Conservation (phyloP, 805 yeast species). For the Cyberlindnera mrakii region DNA sequence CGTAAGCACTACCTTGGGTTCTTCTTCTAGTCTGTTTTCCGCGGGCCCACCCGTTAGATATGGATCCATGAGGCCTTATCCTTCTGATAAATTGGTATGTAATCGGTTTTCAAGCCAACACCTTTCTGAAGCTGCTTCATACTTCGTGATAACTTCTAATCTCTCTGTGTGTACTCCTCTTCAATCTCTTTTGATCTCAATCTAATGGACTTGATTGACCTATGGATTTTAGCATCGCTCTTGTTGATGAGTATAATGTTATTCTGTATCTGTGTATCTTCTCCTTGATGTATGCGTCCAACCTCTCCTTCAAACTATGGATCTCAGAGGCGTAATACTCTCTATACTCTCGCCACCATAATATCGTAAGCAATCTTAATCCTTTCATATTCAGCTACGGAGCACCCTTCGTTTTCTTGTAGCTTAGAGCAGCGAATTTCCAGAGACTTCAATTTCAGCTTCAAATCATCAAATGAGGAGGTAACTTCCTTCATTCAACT, state of each 20-base stretch:
- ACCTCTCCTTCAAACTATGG: slow-evolving; percentile 28
- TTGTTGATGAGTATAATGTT: slow-evolving; percentile 32
- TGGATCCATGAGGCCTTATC: slow-evolving; percentile 6
- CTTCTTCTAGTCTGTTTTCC: not conserved
- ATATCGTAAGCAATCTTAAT: slow-evolving; percentile 56
- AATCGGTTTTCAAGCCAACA: slow-evolving; percentile 40
- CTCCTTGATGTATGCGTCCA: slow-evolving; percentile 33
- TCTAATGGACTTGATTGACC: slow-evolving; percentile 42
- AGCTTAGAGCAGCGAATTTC: slow-evolving; percentile 43
- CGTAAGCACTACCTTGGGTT: slow-evolving; percentile 2
- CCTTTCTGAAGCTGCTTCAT: slow-evolving; percentile 38
- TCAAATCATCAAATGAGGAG: slow-evolving; percentile 41
- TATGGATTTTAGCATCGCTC: slow-evolving; percentile 44
- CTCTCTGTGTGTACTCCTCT: slow-evolving; percentile 40
- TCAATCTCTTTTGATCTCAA: slow-evolving; percentile 45
- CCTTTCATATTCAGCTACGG: slow-evolving; percentile 48
- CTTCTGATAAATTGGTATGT: slow-evolving; percentile 25
- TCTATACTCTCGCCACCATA: slow-evolving; percentile 45
- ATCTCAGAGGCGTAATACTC: slow-evolving; percentile 41
- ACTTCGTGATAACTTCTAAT: slow-evolving; percentile 36
- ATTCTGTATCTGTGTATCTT: slow-evolving; percentile 28
- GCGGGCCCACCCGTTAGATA: slow-evolving; percentile 4
- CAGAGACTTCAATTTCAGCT: slow-evolving; percentile 43
- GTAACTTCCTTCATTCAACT: slow-evolving; percentile 43
- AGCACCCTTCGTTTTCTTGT: slow-evolving; percentile 37